Evolutionary conservation across 371 early-diverging fungal species (phyloP), one percentile per base, ranked within the genome.

Genomic region (Mucor sp.): DNA sequence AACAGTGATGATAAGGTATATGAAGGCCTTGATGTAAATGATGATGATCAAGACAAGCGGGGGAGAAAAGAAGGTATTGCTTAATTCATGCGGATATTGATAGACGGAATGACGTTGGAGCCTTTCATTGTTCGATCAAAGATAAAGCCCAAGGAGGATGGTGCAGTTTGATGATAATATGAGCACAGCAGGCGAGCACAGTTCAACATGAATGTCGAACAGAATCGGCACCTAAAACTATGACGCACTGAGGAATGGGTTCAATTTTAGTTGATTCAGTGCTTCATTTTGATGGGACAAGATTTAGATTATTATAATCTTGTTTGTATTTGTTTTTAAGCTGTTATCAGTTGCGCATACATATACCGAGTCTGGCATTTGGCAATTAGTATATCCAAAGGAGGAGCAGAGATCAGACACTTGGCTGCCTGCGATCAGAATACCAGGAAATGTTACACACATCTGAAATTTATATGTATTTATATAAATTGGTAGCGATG

Each of bases 201-300:
- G 53, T 53, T 53, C 53, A 53, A 25, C 47, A 47, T 21, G 11
- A 7, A 53, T 25, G 9, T 27, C 25, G 27, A 27, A 57, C 23
- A 50, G 50, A 19, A 57, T 30, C 58, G 58, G 58, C 58, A 57
- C 19, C 58, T 33, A 6, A 57, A 57, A 11, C 25, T 32, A 57
- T 57, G 58, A 57, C 58, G 58, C 58, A 57, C 25, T 33, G 15
- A 35, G 37, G 33, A 57, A 14, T 53, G 53, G 53, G 53, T 53
- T 11, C 53, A 53, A 41, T 53, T 47, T 47, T 53, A 53, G 53
- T 53, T 53, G 23, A 53, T 53, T 53, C 17, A 41, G 11, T 53
- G 14, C 53, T 23, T 53, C 53, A 27, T 53, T 53, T 19, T 53
- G 53, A 53, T 27, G 53, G 53, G 27, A 6, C 27, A 27, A 53